Base-by-base conservation (phyloP, 2,329 filamentous ascomycete species). In the Colletotrichum liaoningense region DNA sequence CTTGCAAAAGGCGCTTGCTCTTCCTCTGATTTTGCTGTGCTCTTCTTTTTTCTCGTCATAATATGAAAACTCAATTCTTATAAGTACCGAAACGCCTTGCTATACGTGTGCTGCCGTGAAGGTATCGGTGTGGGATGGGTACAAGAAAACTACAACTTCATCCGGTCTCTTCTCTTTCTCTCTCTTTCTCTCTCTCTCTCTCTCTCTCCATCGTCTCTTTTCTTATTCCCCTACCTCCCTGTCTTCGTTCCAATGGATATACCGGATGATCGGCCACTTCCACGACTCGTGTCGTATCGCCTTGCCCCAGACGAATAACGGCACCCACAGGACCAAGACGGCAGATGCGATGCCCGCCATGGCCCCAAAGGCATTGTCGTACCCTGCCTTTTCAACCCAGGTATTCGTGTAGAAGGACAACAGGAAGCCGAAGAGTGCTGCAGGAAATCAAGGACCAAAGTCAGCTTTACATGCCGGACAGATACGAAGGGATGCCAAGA, bases 321-420 rank as follows among this genome's bases (percentile, higher is more conserved):
- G 87, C 30, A 89, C 77, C 82, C 84, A 88, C 33, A 86, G 74
- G 7, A 89, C 46, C 16, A 90, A 77, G 4, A 90, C 79, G 16
- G 76, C 81, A 14, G 82, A 85, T 11, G 85, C 81, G 58, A 91
- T 90, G 12, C 84, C 88, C 8, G 88, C 89, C 88, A 91, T 90
- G n/a, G 85, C 82, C 4, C 88, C 88, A 74, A 86, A 91, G 2
- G 88, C 85, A 46, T 84, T 80, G 14, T 81, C 74, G 76, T 91
- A 91, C 1, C 89, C 89, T 1, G 79, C 79, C 69, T 83, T 35
- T 7, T 82, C 79, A 49, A 91, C 85, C 89, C 89, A 91, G 0
- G 87, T 85, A 76, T 91, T 91, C 1, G 88, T 90, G 77, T 91
- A 91, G 77, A 91, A 91, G 0, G 86, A 88, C 1, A 91, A 82